Conservation (phyloP, 2,329 filamentous ascomycete species). For the Pseudophaeomoniella oleicola region DNA sequence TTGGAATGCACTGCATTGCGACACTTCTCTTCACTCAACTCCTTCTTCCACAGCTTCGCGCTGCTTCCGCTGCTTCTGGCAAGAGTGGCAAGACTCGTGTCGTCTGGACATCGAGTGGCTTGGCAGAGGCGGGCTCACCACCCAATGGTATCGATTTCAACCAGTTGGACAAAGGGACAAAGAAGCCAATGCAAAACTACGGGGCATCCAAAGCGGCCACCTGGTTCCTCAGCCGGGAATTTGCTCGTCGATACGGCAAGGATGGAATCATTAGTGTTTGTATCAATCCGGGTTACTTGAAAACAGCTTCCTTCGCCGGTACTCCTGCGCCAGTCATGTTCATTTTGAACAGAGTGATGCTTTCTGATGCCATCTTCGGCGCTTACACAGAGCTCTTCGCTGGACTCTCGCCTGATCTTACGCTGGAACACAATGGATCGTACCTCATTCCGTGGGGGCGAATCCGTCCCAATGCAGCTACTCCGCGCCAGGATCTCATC, state of each 20-base stretch:
- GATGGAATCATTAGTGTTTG: slow-evolving; percentile 13
- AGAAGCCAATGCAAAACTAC: not conserved
- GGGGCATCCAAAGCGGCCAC: slow-evolving; percentile 5
- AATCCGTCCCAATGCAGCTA: slow-evolving; percentile 1
- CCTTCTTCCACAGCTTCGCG: not conserved
- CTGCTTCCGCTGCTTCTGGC: not conserved
- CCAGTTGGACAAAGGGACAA: not conserved
- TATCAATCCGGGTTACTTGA: slow-evolving; percentile 22
- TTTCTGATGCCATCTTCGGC: slow-evolving; percentile 20
- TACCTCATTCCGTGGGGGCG: slow-evolving; percentile 12
- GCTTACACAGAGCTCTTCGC: slow-evolving; percentile 36
- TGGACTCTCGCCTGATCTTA: slow-evolving; percentile 29
- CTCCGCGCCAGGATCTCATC: not conserved
- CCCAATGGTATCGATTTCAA: not conserved
- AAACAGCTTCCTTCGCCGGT: slow-evolving; percentile 14
- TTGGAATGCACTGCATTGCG: not conserved
- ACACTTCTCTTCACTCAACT: not conserved
- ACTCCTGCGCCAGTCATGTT: slow-evolving; percentile 10
- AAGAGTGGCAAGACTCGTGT: not conserved
- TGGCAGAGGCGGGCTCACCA: not conserved
- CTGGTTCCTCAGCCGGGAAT: slow-evolving; percentile 7
- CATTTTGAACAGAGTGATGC: slow-evolving; percentile 12
- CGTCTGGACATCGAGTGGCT: not conserved
- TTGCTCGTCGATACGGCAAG: slow-evolving; percentile 11
- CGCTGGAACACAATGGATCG: slow-evolving; percentile 17